Base-by-base conservation (phyloP, 768 basidiomycete genomes). In the Pholiota molesta region DNA sequence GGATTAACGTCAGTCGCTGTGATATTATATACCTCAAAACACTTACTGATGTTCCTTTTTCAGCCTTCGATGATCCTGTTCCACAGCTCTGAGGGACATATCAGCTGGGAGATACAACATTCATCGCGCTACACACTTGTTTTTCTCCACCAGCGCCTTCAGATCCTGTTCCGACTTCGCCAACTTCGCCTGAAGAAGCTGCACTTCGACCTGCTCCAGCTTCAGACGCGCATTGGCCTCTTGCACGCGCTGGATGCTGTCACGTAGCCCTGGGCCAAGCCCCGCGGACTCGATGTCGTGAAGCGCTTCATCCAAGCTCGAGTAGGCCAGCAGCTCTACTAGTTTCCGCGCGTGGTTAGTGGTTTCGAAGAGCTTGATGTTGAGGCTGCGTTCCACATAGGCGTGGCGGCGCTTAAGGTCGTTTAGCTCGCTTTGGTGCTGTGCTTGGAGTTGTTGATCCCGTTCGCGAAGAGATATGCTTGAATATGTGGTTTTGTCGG, bases 271-370 rank as follows among this genome's bases (percentile, higher is more conserved):
- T 0, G 73, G 54, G 5, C 74, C 73, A 21, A 72, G 59, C 40
- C 77, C 78, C 2, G 75, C 68, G 2, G 75, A 73, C 37, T 80
- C 77, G 31, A 83, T 69, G 9, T 71, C 69, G 7, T 75, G 69
- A 57, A 83, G 78, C 0, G 82, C 80, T 31, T 83, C 82, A 10
- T 71, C 72, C 2, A 82, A 66, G 52, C 78, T 73, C 2, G 69
- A 63, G 62, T 82, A 85, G 0, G 83, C 85, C 47, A 86, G 74
- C 1, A 70, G 70, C 7, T 69, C 64, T 0, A 81, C 83, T 2
- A 85, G 72, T 17, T 74, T 71, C 16, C 76, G 67, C 0, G 73
- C 75, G 1, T 79, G 73, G 13, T 79, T 73, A 10, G 73, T 62
- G 0, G 70, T 69, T 10, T 80, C 78, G 53, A 77, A 81, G 8